Percentiles rank a stretch among this genome's conserved stretches.
phyloP scores from a whole-genome alignment of 169 alveolate genomes.

The Plasmodium vinckei region DNA sequence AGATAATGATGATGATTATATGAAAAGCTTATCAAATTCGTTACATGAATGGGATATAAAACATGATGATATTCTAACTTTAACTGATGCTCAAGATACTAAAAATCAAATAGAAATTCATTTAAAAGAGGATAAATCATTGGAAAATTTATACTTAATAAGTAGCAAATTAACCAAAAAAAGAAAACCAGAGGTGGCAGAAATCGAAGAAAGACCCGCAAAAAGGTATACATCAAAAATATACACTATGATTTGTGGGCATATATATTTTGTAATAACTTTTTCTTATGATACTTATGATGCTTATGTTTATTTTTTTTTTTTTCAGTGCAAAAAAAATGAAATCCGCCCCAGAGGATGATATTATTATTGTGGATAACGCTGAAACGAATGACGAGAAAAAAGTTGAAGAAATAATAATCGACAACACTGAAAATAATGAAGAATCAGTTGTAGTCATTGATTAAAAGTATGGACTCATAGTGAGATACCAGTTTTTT shows the following conservation, averaged over 20 bases:
- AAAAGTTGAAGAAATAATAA: constrained; percentile 43
- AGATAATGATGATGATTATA: constrained; percentile 58
- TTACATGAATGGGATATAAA: constrained; percentile 48
- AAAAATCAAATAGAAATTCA: constrained; percentile 65
- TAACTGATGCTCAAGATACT: constrained; percentile 67
- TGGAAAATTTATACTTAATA: constrained; percentile 23
- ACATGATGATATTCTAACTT: constrained; percentile 49
- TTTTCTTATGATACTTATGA: not conserved
- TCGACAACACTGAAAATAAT: constrained; percentile 37
- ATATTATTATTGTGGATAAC: constrained; percentile 5
- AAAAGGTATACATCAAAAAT: not conserved
- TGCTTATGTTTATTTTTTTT: constrained; percentile 24
- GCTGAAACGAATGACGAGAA: not conserved
- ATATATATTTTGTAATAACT: not conserved
- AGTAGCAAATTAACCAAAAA: constrained; percentile 29
- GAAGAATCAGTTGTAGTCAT: constrained; percentile 29
- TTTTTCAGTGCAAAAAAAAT: constrained; percentile 44
- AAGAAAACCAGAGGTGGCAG: constrained; percentile 12
- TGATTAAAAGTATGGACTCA: constrained; percentile 37
- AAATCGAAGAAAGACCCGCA: not conserved
- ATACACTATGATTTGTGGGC: too few species aligned
- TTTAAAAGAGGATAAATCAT: constrained; percentile 50
- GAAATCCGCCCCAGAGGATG: constrained; percentile 19
- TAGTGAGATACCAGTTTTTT: constrained; percentile 4
- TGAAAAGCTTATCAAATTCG: constrained; percentile 32